Conservation (phyloP, 2,329 filamentous ascomycete genomes). For the Penicillium oxalicum region DNA sequence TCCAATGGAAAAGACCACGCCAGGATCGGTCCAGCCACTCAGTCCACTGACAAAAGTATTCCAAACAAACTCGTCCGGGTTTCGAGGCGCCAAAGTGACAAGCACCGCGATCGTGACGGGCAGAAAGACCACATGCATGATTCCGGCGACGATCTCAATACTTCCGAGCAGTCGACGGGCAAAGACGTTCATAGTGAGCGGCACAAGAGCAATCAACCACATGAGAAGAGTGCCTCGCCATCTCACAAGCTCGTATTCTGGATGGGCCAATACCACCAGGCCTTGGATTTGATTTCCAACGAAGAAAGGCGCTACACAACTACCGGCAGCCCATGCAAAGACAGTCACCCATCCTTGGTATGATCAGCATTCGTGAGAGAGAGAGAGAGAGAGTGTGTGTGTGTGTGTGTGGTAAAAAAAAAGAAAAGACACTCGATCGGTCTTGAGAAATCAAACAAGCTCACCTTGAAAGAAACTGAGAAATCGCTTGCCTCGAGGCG, state of each 20-base stretch:
- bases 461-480: slow-evolving; percentile 22
- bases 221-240: slow-evolving; percentile 43
- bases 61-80: slow-evolving; percentile 20
- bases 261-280: slow-evolving; percentile 21
- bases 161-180: slow-evolving; percentile 41
- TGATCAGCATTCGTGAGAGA: slow-evolving; percentile 13
- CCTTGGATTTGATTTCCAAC: slow-evolving; percentile 29
- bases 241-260: slow-evolving; percentile 14
- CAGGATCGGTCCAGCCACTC: slow-evolving; percentile 20
- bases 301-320: slow-evolving; percentile 23
- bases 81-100: slow-evolving; percentile 19
- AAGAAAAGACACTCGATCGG: neutral
- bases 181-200: slow-evolving; percentile 46
- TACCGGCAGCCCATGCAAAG: slow-evolving; percentile 26
- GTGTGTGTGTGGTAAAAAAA: too few species aligned
- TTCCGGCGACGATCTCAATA: slow-evolving; percentile 45
- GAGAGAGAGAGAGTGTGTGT: neutral
- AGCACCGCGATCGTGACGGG: slow-evolving; percentile 19
- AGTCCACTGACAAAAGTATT: slow-evolving; percentile 18
- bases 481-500: slow-evolving; percentile 17
- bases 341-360: slow-evolving; percentile 26
- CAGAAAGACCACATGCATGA: slow-evolving; percentile 26
- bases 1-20: slow-evolving; percentile 22
- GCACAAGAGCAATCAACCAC: slow-evolving; percentile 42
- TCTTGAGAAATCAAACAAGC: neutral